Evolutionary conservation across 2,329 filamentous ascomycete genomes (phyloP), one percentile per base, ranked within the genome.

Genomic region (Microdochium trichocladiopsis): DNA sequence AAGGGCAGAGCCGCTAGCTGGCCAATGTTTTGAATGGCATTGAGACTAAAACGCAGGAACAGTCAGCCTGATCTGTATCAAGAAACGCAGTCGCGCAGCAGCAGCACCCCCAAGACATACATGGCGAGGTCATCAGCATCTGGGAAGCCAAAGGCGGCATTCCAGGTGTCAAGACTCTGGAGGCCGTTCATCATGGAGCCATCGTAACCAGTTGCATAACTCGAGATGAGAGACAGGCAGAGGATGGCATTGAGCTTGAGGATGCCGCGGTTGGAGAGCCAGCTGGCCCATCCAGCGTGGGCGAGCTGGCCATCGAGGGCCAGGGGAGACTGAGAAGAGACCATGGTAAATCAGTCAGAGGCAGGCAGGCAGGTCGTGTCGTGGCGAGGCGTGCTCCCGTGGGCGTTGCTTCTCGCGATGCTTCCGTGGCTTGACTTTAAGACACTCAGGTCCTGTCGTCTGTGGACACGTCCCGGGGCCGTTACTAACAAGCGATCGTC

Each of bases 151-250:
- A 72, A 69, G 51, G 69, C 72, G 0, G 53, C 52, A 50, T 66
- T 61, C 71, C 71, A 73, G 25, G 65, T 58, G 3, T 60, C 50
- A 0, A 69, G 56, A 1, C 66, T 61, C 55, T 73, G 71, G 1
- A 73, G 60, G 2, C 69, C 71, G 53, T 74, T 74, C 65, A 72
- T 71, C 53, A 74, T 64, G 1, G 69, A 71, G 10, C 67, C 66
- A 37, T 64, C 62, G 50, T 60, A 63, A 9, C 61, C 61, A 8
- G 50, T 63, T 2, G 60, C 60, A 49, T 63, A 62, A 36, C 56
- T 58, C 2, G 60, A 61, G 18, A 63, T 58, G 21, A 59, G 55
- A 1, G 57, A 61, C 2, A 63, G 50, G 3, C 49, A 24, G 10
- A 62, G 51, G 21, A 62, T 58, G 22, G 53, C 28, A 37, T 63